A percentile compares a stretch with the other conserved stretches of the same genome.
Evolutionary conservation across 805 yeast genomes (phyloP).

Genomic region (Yarrowia sp.): DNA sequence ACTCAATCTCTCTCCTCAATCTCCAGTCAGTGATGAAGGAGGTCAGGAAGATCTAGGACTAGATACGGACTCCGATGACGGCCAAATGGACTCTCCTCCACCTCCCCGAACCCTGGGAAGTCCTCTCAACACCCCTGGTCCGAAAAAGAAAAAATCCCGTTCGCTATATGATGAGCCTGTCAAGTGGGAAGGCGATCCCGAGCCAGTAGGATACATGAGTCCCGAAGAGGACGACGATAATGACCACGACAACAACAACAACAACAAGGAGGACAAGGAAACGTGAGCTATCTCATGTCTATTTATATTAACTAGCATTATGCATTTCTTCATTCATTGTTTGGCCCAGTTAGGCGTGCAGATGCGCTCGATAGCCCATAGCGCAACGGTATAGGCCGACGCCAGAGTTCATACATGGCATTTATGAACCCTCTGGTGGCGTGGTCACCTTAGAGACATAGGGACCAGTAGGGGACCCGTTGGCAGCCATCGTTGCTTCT

Average conservation of each 20-base stretch:
- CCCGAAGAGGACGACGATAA: neutral
- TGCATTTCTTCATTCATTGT: neutral
- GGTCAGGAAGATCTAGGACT: neutral
- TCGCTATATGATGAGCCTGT: slow-evolving; percentile 9
- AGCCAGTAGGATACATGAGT: neutral
- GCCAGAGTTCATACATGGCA: too few species aligned
- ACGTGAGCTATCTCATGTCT: neutral
- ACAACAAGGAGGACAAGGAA: neutral
- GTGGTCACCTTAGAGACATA: too few species aligned
- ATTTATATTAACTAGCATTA: neutral
- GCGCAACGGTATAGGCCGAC: too few species aligned
- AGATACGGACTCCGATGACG: neutral
- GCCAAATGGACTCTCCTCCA: neutral
- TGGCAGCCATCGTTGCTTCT: too few species aligned
- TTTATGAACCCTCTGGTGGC: too few species aligned
- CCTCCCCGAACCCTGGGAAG: neutral
- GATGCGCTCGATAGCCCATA: too few species aligned
- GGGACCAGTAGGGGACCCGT: too few species aligned
- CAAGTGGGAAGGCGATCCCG: neutral
- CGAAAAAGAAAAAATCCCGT: slow-evolving; percentile 4
- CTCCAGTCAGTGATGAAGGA: neutral
- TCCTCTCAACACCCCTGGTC: neutral
- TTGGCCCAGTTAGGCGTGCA: too few species aligned
- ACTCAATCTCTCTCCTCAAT: neutral
- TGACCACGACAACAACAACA: neutral